phyloP scores from a whole-genome alignment of 2,329 filamentous ascomycete species.

The Dactylonectria estremocensis region DNA sequence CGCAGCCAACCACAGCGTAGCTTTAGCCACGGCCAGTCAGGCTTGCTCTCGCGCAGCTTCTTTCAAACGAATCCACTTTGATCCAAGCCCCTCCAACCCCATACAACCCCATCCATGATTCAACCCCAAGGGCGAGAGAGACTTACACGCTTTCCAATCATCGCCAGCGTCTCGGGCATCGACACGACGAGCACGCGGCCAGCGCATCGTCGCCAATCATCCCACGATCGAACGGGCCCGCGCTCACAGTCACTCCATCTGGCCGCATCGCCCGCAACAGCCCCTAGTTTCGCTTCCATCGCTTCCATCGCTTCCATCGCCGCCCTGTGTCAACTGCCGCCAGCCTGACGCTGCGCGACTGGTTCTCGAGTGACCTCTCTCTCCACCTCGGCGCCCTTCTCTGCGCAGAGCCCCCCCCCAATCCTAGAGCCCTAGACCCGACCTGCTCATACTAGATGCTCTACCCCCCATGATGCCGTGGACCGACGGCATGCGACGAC shows the following conservation, averaged over 20 bases:
- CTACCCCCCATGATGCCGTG: constrained; percentile 25
- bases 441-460: constrained; percentile 29
- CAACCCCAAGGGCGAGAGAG: no score
- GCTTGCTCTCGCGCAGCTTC: constrained; percentile 22
- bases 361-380: constrained; percentile 33
- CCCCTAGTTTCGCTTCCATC: constrained; percentile 18
- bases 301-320: neutral
- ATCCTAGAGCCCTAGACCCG: constrained; percentile 23
- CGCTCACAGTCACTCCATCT: constrained; percentile 7
- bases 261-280: constrained; percentile 23
- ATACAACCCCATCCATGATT: constrained; percentile 14
- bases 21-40: constrained; percentile 25
- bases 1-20: constrained; percentile 40
- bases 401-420: no score
- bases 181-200: constrained; percentile 23
- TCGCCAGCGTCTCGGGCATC: constrained; percentile 21
- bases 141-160: constrained; percentile 20
- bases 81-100: neutral
- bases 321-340: constrained; percentile 38
- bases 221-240: neutral
- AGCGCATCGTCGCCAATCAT: constrained; percentile 36
- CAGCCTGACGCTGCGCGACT: constrained; percentile 35
- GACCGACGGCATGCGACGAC: constrained; percentile 27
- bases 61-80: constrained; percentile 5
- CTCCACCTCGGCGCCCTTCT: neutral